A percentile compares a stretch with the other conserved stretches of the same genome.
Conservation (phyloP, 23 red algal genomes). For the Gracilaria vermiculophylla region DNA sequence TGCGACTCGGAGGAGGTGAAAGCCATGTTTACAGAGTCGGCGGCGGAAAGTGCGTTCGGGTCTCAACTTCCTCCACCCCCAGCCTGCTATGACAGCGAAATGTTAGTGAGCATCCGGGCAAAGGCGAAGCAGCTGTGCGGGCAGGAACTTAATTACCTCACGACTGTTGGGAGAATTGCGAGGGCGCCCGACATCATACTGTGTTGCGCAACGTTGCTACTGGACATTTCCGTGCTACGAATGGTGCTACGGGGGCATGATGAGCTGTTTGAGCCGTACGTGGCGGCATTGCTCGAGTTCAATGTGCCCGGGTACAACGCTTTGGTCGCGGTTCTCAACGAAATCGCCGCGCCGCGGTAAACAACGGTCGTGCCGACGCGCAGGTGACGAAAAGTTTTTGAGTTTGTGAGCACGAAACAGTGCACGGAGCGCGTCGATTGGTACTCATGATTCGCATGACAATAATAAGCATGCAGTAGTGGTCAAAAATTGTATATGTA, state of each 20-base stretch:
- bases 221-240: constrained; percentile 52
- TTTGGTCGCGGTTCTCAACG: constrained; percentile 60
- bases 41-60: constrained; percentile 38
- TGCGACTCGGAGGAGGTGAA: constrained; percentile 30
- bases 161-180: constrained; percentile 54
- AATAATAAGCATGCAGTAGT: not conserved
- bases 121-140: constrained; percentile 40
- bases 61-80: constrained; percentile 57
- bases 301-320: constrained; percentile 68
- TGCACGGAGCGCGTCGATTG: not conserved
- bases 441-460: not conserved
- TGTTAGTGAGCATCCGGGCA: constrained; percentile 40
- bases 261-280: constrained; percentile 54
- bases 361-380: too few species aligned
- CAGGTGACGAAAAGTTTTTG: not conserved
- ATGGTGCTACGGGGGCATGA: constrained; percentile 39
- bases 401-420: not conserved
- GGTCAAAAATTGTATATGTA: constrained; percentile 10
- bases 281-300: constrained; percentile 67
- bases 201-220: constrained; percentile 71
- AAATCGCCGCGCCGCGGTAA: constrained; percentile 56
- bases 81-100: constrained; percentile 51
- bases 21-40: constrained; percentile 19
- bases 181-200: constrained; percentile 58
- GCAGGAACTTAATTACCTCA: constrained; percentile 67